phyloP scores from a whole-genome alignment of 306 rosid genomes.

The Clitoria ternatea region DNA sequence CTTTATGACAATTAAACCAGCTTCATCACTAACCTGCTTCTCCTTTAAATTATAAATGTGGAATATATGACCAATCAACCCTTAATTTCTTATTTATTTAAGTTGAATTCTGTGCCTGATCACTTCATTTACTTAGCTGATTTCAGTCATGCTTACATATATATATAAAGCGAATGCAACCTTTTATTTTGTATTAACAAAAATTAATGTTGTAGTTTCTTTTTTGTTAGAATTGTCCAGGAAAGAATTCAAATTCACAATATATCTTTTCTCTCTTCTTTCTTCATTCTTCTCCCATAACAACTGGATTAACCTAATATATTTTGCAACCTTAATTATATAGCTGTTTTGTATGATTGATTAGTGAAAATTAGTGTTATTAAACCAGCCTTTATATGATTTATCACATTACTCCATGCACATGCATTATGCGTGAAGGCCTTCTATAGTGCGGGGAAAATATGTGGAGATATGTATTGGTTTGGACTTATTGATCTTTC shows the following conservation, averaged over 20 bases:
- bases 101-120: neutral
- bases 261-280: no score
- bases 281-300: no score
- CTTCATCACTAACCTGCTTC: neutral
- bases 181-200: no score
- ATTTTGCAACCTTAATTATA: no score
- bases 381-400: neutral
- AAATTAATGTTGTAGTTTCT: no score
- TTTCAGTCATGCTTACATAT: neutral
- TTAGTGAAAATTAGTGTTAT: no score
- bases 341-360: no score
- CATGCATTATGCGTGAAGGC: neutral
- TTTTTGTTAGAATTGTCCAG: no score
- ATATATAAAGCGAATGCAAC: no score
- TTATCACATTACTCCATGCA: neutral
- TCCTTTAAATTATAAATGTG: neutral
- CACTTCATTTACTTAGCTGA: neutral
- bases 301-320: no score
- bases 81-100: neutral
- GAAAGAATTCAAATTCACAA: no score
- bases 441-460: neutral
- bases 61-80: slow-evolving; percentile 7
- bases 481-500: neutral
- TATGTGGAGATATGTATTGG: neutral
- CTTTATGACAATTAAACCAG: slow-evolving; percentile 8